These are phyloP conservation scores for Zychaea mexicana DNA, from an alignment of 371 early-diverging fungal genomes.

Conservation along the genomic window DNA sequence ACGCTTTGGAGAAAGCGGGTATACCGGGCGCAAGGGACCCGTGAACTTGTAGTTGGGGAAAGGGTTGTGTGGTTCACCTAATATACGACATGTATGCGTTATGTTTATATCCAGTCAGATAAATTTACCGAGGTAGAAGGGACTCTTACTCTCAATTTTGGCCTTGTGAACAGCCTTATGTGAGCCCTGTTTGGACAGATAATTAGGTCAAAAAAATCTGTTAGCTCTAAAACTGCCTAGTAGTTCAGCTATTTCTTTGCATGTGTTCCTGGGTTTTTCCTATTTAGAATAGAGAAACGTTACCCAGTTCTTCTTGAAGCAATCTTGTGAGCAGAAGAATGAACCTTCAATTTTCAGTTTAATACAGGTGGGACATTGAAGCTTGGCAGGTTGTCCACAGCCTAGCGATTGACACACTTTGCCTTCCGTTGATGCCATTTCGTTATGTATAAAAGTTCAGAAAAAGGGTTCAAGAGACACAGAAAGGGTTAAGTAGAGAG, in stretches of 20 bases:
- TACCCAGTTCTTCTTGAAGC: constrained; percentile 22
- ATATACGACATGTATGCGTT: not conserved
- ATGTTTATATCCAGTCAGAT: not conserved
- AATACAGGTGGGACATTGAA: constrained; percentile 91
- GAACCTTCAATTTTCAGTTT: constrained; percentile 76
- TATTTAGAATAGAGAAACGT: no score
- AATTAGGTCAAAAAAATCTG: no score
- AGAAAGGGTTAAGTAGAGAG: not conserved
- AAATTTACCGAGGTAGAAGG: not conserved
- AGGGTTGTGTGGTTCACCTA: constrained; percentile 48
- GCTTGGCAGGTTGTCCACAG: constrained; percentile 78
- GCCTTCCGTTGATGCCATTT: constrained; percentile 9
- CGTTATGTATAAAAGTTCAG: no score
- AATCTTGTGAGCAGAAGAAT: constrained; percentile 81
- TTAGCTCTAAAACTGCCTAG: no score
- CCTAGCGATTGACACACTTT: constrained; percentile 58
- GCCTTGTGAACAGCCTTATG: constrained; percentile 50
- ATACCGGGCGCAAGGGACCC: constrained; percentile 81
- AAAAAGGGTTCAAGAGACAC: no score
- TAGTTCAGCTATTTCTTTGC: no score
- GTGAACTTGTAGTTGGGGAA: constrained; percentile 73
- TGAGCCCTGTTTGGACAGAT: not conserved
- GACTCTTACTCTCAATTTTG: constrained; percentile 37
- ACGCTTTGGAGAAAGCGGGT: constrained; percentile 84
- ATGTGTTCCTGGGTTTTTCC: not conserved